A percentile compares a stretch with the other conserved stretches of the same genome.
phyloP scores from a whole-genome alignment of 192 early-diverging fungal species.

The Coemansia sp. region DNA sequence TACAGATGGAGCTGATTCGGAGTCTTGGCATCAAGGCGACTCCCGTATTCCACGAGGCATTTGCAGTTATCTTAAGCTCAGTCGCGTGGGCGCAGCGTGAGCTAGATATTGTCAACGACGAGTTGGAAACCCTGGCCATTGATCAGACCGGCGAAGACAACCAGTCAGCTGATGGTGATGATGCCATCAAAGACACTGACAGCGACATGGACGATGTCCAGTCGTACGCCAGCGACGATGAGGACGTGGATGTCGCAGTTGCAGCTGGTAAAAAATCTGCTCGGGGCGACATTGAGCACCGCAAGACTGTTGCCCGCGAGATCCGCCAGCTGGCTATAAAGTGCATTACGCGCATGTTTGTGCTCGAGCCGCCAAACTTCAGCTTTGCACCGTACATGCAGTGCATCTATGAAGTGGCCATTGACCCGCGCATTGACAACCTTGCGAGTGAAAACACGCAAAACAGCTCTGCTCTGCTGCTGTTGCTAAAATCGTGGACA shows the following conservation, averaged over 20 bases:
- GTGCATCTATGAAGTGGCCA: constrained; percentile 69
- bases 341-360: constrained; percentile 76
- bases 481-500: constrained; percentile 79
- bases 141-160: constrained; percentile 13
- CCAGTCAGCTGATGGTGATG: not conserved
- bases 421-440: constrained; percentile 68
- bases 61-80: constrained; percentile 78
- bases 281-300: constrained; percentile 21
- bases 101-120: constrained; percentile 47
- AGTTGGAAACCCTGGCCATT: constrained; percentile 27
- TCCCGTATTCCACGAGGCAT: constrained; percentile 69
- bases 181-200: not conserved
- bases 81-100: constrained; percentile 62
- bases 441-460: constrained; percentile 87
- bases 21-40: constrained; percentile 73
- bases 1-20: constrained; percentile 79
- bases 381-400: constrained; percentile 76
- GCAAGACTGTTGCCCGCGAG: constrained; percentile 24
- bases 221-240: constrained; percentile 1
- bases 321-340: constrained; percentile 72
- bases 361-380: constrained; percentile 58
- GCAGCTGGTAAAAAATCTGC: not conserved
- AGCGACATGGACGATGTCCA: not conserved
- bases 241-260: not conserved
- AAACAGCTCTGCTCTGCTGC: constrained; percentile 74